Evolutionary conservation across 805 yeast genomes (phyloP), one percentile per base, ranked within the genome.

Genomic region (Metschnikowia matae): DNA sequence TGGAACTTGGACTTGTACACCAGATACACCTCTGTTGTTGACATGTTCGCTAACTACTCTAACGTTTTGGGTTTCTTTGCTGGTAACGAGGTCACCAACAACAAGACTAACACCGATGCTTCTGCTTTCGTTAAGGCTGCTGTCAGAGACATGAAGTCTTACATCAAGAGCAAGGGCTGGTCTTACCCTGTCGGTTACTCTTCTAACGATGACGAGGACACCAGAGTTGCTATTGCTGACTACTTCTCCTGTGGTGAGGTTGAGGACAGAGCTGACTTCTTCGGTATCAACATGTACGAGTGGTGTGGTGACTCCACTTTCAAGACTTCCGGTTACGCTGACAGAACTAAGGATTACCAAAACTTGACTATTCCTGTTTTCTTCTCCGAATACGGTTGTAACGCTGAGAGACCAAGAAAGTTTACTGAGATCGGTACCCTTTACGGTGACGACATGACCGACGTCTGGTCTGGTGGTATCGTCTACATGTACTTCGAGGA

Each of bases 71-170:
- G 98, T 2, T 91, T 89, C 79, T 91, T 92, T 70, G 98, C 98
- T 29, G 99, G 98, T 54, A 94, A 94, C 70, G 99, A 92, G 78
- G 98, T 94, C 48, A 82, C 92, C 53, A 92, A 91, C 69, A 89
- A 88, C 63, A 71, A 70, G 40, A 73, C 89, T 44, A 91, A 89
- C 69, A 87, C 97, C 13, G 85, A 83, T 59, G 88, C 97, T 32
- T 90, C 97, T 29, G 89, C 97, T 1, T 92, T 84, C 69, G 96
- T 94, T 50, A 94, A 92, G 77, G 97, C 98, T 31, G 96, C 98
- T 15, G 79, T 94, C 54, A 85, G 99, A 70, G 99, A 92, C 67
- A 79, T 80, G 64, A 91, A 88, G 71, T 62, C 76, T 15, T 90
- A 94, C 71, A 87, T 94, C 59, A 68, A 73, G 48, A 76, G 72